Base-by-base conservation (phyloP, 768 basidiomycete genomes). In the Cyclocybe cylindracea region DNA sequence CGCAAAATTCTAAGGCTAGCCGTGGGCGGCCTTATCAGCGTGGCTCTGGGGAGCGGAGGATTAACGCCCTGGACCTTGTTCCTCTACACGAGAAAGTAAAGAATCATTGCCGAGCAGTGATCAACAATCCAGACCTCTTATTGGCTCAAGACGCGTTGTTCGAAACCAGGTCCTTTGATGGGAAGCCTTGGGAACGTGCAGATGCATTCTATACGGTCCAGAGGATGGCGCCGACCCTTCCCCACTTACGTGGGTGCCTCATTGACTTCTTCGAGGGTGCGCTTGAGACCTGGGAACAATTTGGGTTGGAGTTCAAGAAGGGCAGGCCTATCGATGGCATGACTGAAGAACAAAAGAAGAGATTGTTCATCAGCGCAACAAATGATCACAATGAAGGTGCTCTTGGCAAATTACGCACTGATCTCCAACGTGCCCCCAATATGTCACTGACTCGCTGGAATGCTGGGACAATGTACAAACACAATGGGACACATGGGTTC, bases 241-340 rank as follows among this genome's bases (percentile, higher is more conserved):
- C 60, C 13, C 43, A 63, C 42, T 38, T 69, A 5, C n/a, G 54
- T 36, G 36, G 29, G 7, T 19, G 47, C 4, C 48, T 68, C 7
- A 41, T 62, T 18, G 60, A 60, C 18, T 70, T 69, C 44, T 61
- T 66, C 10, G 18, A 50, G 24, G 68, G 67, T 2, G 61, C 68
- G 6, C 8, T 36, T 7, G 44, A 39, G 16, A 44, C 48, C 1
- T 59, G 46, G 47, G 36, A 48, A 1, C 47, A 54, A 0, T 64
- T 66, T 33, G 44, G 51, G 0, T 14, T 44, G 0, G 60, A 64
- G 40, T 64, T 59, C 44, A 37, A 11, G 4, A 11, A 40, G 3
- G 54, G 53, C 8, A 52, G 59, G 0, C 6, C 39, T 3, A 62
- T 66, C 47, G 48, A 46, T 13, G n/a, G 11, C 4, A 14, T 54